Evolutionary conservation across 768 basidiomycete genomes (phyloP).

Genomic region (Chiua virens): DNA sequence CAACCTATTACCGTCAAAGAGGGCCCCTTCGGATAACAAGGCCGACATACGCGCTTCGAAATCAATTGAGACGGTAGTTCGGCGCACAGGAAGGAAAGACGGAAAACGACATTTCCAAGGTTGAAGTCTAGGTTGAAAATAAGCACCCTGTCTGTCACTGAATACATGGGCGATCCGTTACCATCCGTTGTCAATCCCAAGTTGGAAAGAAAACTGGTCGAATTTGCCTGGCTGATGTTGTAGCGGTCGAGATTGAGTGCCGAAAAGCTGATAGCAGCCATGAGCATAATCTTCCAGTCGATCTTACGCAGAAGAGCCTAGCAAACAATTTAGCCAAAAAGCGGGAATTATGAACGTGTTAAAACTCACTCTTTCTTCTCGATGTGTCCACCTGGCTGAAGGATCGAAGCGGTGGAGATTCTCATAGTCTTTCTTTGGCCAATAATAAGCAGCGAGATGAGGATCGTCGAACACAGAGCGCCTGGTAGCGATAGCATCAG

Average conservation of each 20-base stretch:
- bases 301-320: slow-evolving; percentile 53
- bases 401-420: slow-evolving; percentile 58
- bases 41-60: slow-evolving; percentile 49
- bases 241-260: slow-evolving; percentile 54
- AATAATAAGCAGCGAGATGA: slow-evolving; percentile 39
- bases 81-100: slow-evolving; percentile 50
- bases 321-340: background rate
- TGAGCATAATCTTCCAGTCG: slow-evolving; percentile 62
- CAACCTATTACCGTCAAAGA: slow-evolving; percentile 36
- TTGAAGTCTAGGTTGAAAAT: slow-evolving; percentile 47
- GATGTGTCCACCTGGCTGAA: slow-evolving; percentile 56
- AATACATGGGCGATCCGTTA: slow-evolving; percentile 8
- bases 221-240: slow-evolving; percentile 59
- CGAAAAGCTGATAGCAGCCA: slow-evolving; percentile 58
- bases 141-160: background rate
- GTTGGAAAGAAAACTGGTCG: slow-evolving; percentile 58
- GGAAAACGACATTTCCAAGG: slow-evolving; percentile 53
- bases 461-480: slow-evolving; percentile 56
- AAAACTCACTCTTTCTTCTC: slow-evolving; percentile 47
- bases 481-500: slow-evolving; percentile 46
- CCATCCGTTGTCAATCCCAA: slow-evolving; percentile 52
- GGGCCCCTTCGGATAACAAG: background rate
- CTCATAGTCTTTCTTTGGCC: slow-evolving; percentile 53
- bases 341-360: background rate
- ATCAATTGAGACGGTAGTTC: slow-evolving; percentile 67